A percentile compares a stretch with the other conserved stretches of the same genome.
These are phyloP conservation scores for Brasenia schreberi DNA, from an alignment of 164 flowering plant species.

Conservation along the genomic window DNA sequence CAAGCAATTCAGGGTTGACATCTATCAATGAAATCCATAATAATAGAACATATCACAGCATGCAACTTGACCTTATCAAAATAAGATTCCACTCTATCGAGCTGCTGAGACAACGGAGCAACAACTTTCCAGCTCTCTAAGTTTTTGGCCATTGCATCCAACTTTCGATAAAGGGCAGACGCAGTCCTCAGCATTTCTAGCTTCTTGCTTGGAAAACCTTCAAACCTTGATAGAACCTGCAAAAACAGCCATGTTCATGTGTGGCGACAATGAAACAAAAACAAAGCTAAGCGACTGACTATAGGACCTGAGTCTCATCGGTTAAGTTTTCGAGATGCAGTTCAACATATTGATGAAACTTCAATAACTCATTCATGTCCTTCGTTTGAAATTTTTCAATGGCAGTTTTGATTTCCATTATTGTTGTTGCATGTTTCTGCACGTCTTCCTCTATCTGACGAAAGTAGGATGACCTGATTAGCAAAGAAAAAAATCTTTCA, in stretches of 20 bases:
- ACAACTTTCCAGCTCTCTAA: conserved; percentile 49
- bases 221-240: conserved; percentile 73
- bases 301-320: conserved; percentile 68
- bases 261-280: background rate
- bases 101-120: conserved; percentile 34
- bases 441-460: conserved; percentile 77
- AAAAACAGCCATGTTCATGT: background rate
- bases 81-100: conserved; percentile 58
- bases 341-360: conserved; percentile 61
- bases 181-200: conserved; percentile 66
- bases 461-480: conserved; percentile 62
- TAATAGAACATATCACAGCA: background rate
- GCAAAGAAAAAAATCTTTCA: no score
- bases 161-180: conserved; percentile 44
- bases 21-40: no score
- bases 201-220: conserved; percentile 69
- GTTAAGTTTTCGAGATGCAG: conserved; percentile 55
- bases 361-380: conserved; percentile 57
- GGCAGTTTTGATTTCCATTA: conserved; percentile 40
- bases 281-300: background rate
- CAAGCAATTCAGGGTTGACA: no score
- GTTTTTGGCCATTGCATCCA: conserved; percentile 30
- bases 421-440: conserved; percentile 35
- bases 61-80: conserved; percentile 51
- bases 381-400: conserved; percentile 47